phyloP scores from a whole-genome alignment of 108 stramenopile genomes.

The Hondaea fermentalgiana region DNA sequence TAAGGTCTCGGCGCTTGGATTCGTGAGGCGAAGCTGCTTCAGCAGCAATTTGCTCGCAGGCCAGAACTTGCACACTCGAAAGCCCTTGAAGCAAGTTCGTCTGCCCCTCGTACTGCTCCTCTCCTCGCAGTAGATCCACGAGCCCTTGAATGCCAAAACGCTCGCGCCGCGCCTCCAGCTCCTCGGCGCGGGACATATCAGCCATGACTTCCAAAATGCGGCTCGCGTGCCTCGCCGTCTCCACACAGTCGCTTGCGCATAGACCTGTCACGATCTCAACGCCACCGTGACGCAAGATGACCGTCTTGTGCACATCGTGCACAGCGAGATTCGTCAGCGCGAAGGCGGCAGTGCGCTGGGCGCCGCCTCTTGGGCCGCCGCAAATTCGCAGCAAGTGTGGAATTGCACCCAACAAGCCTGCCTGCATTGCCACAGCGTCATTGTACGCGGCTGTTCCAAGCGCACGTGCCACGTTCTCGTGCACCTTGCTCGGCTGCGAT shows the following conservation, averaged over 20 bases:
- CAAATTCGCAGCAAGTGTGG: background rate
- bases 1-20: background rate
- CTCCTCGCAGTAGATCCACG: background rate
- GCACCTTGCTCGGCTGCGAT: background rate
- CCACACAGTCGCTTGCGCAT: background rate
- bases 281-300: background rate
- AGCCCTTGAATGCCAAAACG: background rate
- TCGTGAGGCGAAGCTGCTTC: background rate
- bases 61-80: background rate
- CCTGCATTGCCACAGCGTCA: background rate
- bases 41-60: background rate
- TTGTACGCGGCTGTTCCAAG: background rate
- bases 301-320: constrained; percentile 8
- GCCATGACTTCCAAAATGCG: background rate
- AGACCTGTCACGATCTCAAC: background rate
- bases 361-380: background rate
- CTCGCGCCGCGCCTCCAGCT: background rate
- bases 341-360: background rate
- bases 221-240: background rate
- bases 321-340: background rate
- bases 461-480: background rate
- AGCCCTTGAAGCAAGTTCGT: background rate
- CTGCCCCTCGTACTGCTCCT: background rate
- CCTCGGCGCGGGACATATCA: constrained; percentile 6
- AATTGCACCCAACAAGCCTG: background rate